Conservation (phyloP, 2,329 filamentous ascomycete species). For the Colletotrichum salicis region DNA sequence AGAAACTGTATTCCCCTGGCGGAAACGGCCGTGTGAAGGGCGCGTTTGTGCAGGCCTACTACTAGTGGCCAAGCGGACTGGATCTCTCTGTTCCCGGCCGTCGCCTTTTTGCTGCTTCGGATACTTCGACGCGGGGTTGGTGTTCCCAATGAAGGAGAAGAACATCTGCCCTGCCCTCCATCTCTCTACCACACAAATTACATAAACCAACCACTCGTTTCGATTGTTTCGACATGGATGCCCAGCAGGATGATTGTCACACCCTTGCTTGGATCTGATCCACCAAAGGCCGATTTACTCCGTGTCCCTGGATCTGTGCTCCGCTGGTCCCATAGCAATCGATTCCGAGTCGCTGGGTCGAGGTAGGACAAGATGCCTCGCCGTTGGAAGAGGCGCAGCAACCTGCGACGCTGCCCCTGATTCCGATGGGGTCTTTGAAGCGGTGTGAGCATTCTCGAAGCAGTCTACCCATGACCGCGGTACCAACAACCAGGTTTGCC, state of each 20-base stretch:
- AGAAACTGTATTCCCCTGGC: neutral
- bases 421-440: neutral
- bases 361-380: neutral
- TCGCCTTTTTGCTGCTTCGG: neutral
- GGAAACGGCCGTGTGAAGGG: neutral
- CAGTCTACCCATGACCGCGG: neutral
- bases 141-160: neutral
- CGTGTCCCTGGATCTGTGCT: neutral
- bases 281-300: neutral
- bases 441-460: neutral
- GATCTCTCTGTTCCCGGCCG: neutral
- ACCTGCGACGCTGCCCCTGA: neutral
- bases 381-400: neutral
- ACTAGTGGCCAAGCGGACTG: neutral
- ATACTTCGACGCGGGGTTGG: neutral
- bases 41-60: neutral
- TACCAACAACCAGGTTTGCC: neutral
- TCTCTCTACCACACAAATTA: neutral
- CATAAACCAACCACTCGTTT: neutral
- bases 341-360: neutral
- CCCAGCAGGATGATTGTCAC: neutral
- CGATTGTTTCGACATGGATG: neutral
- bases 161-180: neutral
- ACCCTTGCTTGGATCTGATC: constrained; percentile 1
- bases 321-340: neutral